These are phyloP conservation scores for Nitzschia palea DNA, from an alignment of 108 stramenopile genomes.

Conservation along the genomic window DNA sequence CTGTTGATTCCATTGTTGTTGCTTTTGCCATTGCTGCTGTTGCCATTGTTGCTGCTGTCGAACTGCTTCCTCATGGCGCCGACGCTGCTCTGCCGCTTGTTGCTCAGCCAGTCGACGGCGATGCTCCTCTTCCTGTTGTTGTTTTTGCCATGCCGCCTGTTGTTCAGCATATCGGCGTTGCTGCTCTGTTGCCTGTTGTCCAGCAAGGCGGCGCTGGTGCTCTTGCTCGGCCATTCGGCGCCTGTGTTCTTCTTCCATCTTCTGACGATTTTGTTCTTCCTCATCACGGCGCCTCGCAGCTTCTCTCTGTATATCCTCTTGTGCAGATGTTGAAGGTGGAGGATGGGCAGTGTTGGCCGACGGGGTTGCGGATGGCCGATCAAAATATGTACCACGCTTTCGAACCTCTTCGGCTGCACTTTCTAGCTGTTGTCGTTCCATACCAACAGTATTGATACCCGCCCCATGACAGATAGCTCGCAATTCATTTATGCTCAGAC, in stretches of 20 bases:
- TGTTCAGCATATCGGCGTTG: slow-evolving; percentile 36
- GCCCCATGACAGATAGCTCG: slow-evolving; percentile 83
- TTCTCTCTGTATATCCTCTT: slow-evolving; percentile 15
- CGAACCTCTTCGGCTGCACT: slow-evolving; percentile 48
- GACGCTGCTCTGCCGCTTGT: slow-evolving; percentile 51
- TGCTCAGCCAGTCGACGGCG: slow-evolving; percentile 46
- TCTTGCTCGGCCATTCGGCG: slow-evolving; percentile 16
- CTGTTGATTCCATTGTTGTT: slow-evolving; percentile 17
- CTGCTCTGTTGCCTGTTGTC: slow-evolving; percentile 34
- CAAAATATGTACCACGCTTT: slow-evolving; percentile 40
- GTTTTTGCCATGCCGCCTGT: slow-evolving; percentile 37
- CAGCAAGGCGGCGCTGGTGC: slow-evolving; percentile 15
- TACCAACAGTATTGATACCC: slow-evolving; percentile 75
- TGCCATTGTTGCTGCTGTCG: slow-evolving; percentile 36
- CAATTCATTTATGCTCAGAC: slow-evolving; percentile 70
- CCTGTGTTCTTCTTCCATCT: slow-evolving; percentile 38
- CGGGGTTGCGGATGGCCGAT: not conserved
- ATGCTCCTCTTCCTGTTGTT: slow-evolving; percentile 46
- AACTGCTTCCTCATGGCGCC: slow-evolving; percentile 49
- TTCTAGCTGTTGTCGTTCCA: slow-evolving; percentile 84
- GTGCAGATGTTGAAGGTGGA: slow-evolving; percentile 1
- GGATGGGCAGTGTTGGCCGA: not conserved
- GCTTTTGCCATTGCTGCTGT: slow-evolving; percentile 20
- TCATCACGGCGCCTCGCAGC: slow-evolving; percentile 12
- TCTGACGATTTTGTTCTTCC: slow-evolving; percentile 37